Evolutionary conservation across 345 rosid species (phyloP), one percentile per base, ranked within the genome.

Genomic region (Syzygium grande): DNA sequence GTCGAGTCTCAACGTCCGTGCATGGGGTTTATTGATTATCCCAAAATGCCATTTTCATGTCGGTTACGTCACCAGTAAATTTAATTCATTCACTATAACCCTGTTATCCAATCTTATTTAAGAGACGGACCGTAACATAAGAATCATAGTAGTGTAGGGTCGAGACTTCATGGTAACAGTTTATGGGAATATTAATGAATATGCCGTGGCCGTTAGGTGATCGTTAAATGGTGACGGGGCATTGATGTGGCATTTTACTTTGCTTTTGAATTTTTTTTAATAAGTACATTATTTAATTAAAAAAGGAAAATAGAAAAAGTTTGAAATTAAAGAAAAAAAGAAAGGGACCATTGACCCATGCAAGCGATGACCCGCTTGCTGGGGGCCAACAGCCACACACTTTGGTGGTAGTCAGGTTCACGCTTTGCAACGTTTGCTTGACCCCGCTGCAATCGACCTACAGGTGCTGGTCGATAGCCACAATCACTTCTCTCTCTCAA

Each of bases 391-490:
- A 16, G 55, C 19, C 55, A 6, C 19, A 6, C 19, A 1, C 19
- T 52, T 52, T 16, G 17, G 55, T 16, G 22, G 52, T 51, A 51
- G 52, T 51, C 12, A 51, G 52, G 52, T 51, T 51, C 52, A 11
- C 12, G 12, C 34, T 61, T 61, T 13, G 34, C 34, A 13, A 43
- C 46, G 34, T 6, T 61, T 61, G 19, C 1, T n/a, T 6, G 34
- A 13, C 34, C 34, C 2, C 4, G 0, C 34, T 13, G 13, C 8
- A 12, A 0, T n/a, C 1, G 0, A 1, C 17, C 30, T 38, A 3
- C 27, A 59, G 30, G 65, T 2, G 15, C 7, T 6, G 0, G 15
- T 59, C 29, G 25, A 13, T 25, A 59, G 29, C 2, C 14, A 1
- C 15, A 7, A 3, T 59, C 65, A 59, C 65, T 59, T 58, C 29